Percentiles rank a stretch among this genome's conserved stretches.
Conservation (phyloP, 345 rosid species). For the Gossypium raimondii region DNA sequence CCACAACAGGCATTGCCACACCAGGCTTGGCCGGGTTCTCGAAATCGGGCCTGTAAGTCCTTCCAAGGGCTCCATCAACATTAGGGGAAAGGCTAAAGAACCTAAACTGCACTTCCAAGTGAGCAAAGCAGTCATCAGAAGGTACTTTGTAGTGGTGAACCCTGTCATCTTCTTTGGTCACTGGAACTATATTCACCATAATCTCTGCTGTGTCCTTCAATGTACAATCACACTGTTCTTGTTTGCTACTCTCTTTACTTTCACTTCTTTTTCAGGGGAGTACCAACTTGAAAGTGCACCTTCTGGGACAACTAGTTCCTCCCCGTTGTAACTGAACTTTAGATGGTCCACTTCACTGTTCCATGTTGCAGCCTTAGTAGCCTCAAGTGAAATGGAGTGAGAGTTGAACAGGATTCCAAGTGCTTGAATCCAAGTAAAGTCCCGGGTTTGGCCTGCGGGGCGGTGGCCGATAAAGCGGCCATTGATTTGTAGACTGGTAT, state of each 20-base stretch:
- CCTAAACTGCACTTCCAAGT: slow-evolving; percentile 58
- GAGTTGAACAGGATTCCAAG: slow-evolving; percentile 50
- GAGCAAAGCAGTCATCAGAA: slow-evolving; percentile 55
- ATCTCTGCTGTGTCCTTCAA: slow-evolving; percentile 43
- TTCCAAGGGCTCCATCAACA: slow-evolving; percentile 61
- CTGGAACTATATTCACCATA: slow-evolving; percentile 55
- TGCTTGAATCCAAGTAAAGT: slow-evolving; percentile 59
- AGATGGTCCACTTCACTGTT: slow-evolving; percentile 50
- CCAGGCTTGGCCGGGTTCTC: slow-evolving; percentile 59
- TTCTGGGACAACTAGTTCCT: slow-evolving; percentile 42
- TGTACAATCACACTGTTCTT: slow-evolving; percentile 47
- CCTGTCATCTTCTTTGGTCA: slow-evolving; percentile 63
- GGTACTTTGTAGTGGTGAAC: slow-evolving; percentile 52
- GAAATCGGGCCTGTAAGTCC: slow-evolving; percentile 58
- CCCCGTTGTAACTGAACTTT: slow-evolving; percentile 42
- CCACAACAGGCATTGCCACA: slow-evolving; percentile 55
- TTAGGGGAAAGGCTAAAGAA: slow-evolving; percentile 49
- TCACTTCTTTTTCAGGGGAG: slow-evolving; percentile 36
- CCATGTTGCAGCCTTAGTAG: slow-evolving; percentile 45
- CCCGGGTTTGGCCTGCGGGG: slow-evolving; percentile 34
- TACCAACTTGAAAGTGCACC: slow-evolving; percentile 48
- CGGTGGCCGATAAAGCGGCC: slow-evolving; percentile 53
- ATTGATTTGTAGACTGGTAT: slow-evolving; percentile 42
- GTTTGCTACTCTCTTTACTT: slow-evolving; percentile 44
- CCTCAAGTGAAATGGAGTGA: slow-evolving; percentile 55